Base-by-base conservation (phyloP, 2,329 filamentous ascomycete genomes). In the Neocucurbitaria cava region DNA sequence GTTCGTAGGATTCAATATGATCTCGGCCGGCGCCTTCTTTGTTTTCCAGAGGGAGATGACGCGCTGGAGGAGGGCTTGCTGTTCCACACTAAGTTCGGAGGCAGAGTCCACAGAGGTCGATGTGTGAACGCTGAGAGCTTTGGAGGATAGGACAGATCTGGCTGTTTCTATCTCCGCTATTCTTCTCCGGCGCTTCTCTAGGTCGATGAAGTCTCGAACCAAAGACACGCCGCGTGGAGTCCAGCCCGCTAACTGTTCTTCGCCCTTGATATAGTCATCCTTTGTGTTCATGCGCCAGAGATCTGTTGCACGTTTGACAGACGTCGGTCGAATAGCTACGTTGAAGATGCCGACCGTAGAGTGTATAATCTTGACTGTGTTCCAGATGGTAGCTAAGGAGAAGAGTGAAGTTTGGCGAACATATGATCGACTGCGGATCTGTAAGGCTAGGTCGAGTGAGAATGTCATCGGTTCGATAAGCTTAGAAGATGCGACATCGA, bases 261-360 rank as follows among this genome's bases (percentile, higher is more conserved):
- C 93, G 50, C 95, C 95, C 75, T 96, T 97, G 66, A 99, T 91
- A 71, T 97, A 98, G 73, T 96, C 92, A 68, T 96, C 90, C 55
- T 91, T 89, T 15, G 93, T 98, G 74, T 92, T 96, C 87, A 98
- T 92, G 49, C 95, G 87, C 95, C 95, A 99, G 11, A 99, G 82
- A 72, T 99, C 95, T 3, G 92, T 92, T 0, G 92, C 91, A 42
- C 91, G 86, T 77, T 97, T 97, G 46, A 96, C 92, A 2, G 92
- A 92, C 7, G 91, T 88, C 0, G 95, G 95, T 26, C 92, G 89
- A 75, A 98, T 88, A 5, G 88, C 88, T 45, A 98, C 80, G 1
- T 91, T 92, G 76, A 96, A 99, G 54, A 96, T 91, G 40, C 87
- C 88, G 18, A 91, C 91, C 0, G 89, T 91, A 7, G 93, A 95